Conservation (phyloP, 306 rosid species). For the Coriaria nepalensis region DNA sequence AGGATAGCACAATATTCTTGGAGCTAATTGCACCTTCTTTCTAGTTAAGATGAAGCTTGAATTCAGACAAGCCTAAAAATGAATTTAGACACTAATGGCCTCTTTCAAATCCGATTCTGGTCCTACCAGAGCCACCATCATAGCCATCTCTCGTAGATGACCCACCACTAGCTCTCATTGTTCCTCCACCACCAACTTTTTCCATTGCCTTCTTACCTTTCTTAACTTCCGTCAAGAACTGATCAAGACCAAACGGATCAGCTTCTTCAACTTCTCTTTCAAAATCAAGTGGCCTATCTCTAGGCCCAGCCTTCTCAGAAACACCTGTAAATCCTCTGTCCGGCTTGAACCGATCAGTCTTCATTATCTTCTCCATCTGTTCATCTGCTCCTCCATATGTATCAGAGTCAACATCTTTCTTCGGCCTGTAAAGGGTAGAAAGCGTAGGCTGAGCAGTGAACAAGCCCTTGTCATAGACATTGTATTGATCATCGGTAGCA, state of each 20-base stretch:
- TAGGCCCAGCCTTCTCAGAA: slow-evolving; percentile 55
- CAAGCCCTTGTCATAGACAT: slow-evolving; percentile 76
- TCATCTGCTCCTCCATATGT: slow-evolving; percentile 77
- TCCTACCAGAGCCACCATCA: slow-evolving; percentile 71
- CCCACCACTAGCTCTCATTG: slow-evolving; percentile 85
- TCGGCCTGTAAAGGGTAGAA: slow-evolving; percentile 76
- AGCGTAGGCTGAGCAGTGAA: slow-evolving; percentile 74
- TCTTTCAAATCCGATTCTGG: slow-evolving; percentile 76
- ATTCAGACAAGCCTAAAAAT: background rate
- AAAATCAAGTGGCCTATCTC: slow-evolving; percentile 78
- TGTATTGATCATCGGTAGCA: slow-evolving; percentile 80
- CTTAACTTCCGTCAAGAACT: slow-evolving; percentile 70
- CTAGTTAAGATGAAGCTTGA: background rate
- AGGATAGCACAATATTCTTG: too few relatives aligned
- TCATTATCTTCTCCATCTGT: slow-evolving; percentile 85
- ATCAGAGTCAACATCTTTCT: slow-evolving; percentile 66
- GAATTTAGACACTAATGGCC: slow-evolving; percentile 28
- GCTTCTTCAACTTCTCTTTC: slow-evolving; percentile 73
- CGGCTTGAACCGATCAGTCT: slow-evolving; percentile 81
- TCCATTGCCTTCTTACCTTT: slow-evolving; percentile 77
- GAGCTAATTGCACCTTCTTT: too few relatives aligned
- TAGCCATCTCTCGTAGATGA: slow-evolving; percentile 61
- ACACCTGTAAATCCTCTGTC: slow-evolving; percentile 65
- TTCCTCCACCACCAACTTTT: slow-evolving; percentile 62
- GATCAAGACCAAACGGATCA: slow-evolving; percentile 90